Evolutionary conservation across 495 filamentous ascomycete species (phyloP).

Genomic region (Tuber melanosporum): DNA sequence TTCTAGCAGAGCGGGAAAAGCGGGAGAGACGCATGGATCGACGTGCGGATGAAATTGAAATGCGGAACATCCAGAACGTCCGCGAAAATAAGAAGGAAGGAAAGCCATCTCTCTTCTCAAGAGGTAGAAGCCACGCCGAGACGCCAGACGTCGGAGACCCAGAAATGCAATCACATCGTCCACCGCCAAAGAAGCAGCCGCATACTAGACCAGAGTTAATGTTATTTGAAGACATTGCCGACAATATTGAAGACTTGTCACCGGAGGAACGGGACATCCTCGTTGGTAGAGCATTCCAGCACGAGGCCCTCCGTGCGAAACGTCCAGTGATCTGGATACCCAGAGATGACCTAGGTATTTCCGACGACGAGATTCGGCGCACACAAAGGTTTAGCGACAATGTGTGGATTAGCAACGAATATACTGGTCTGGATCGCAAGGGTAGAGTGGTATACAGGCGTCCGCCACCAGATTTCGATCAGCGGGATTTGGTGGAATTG

Average conservation of each 20-base stretch:
- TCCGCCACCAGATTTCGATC: constrained; percentile 86
- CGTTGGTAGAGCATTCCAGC: constrained; percentile 83
- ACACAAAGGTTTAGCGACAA: constrained; percentile 66
- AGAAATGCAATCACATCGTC: constrained; percentile 26
- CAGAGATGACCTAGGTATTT: constrained; percentile 80
- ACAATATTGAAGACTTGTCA: constrained; percentile 90
- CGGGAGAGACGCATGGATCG: constrained; percentile 43
- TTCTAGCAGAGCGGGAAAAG: constrained; percentile 45
- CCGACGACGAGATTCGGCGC: constrained; percentile 79
- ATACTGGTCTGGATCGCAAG: constrained; percentile 76
- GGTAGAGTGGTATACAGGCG: constrained; percentile 77
- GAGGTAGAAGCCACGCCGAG: constrained; percentile 11
- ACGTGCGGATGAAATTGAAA: constrained; percentile 55
- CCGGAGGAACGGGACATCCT: constrained; percentile 83
- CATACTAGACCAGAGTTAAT: constrained; percentile 66
- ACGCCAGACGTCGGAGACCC: constrained; percentile 9
- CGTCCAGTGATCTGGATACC: constrained; percentile 92
- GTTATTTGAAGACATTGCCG: constrained; percentile 77
- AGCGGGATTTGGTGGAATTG: constrained; percentile 80
- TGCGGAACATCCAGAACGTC: constrained; percentile 49
- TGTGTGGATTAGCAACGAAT: constrained; percentile 92
- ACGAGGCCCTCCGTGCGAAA: constrained; percentile 76
- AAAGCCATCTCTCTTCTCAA: background rate
- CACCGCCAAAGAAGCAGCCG: constrained; percentile 46
- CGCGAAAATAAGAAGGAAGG: constrained; percentile 25